Evolutionary conservation across 441 rosid species (phyloP).

Genomic region (Jatropha multifida): DNA sequence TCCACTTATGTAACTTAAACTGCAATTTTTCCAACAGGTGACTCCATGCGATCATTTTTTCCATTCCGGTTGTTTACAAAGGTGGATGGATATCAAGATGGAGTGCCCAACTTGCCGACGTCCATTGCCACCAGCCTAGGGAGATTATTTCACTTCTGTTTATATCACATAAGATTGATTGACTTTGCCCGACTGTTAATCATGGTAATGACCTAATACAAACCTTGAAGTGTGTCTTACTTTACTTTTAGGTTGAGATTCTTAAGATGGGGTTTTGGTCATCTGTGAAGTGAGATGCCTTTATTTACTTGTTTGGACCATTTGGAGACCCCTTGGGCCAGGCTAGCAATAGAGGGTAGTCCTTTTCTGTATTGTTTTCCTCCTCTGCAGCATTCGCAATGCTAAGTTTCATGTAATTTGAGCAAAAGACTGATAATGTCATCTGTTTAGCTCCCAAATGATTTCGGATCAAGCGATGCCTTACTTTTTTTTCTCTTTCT

Average conservation of each 20-base stretch:
- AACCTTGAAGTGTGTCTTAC: not conserved
- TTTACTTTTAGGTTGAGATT: not conserved
- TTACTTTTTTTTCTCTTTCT: not conserved
- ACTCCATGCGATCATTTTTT: constrained; percentile 98
- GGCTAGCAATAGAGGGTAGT: not conserved
- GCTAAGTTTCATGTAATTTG: not conserved
- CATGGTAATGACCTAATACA: constrained; percentile 33
- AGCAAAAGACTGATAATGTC: not conserved
- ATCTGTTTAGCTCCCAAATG: not conserved
- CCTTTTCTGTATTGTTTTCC: not conserved
- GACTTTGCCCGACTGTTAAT: constrained; percentile 26
- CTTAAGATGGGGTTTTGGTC: not conserved
- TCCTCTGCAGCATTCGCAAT: not conserved
- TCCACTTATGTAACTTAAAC: constrained; percentile 5
- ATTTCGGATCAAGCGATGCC: not conserved
- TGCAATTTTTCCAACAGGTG: constrained; percentile 48
- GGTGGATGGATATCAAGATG: constrained; percentile 99
- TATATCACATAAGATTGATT: constrained; percentile 33
- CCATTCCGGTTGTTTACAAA: constrained; percentile 90
- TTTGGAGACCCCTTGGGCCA: not conserved
- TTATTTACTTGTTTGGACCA: not conserved
- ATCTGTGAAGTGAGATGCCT: not conserved
- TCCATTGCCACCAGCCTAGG: constrained; percentile 79
- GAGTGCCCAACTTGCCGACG: constrained; percentile 99
- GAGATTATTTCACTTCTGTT: constrained; percentile 27